A percentile compares a stretch with the other conserved stretches of the same genome.
Conservation (phyloP, 305 asterid species). For the Rubia peregrina region DNA sequence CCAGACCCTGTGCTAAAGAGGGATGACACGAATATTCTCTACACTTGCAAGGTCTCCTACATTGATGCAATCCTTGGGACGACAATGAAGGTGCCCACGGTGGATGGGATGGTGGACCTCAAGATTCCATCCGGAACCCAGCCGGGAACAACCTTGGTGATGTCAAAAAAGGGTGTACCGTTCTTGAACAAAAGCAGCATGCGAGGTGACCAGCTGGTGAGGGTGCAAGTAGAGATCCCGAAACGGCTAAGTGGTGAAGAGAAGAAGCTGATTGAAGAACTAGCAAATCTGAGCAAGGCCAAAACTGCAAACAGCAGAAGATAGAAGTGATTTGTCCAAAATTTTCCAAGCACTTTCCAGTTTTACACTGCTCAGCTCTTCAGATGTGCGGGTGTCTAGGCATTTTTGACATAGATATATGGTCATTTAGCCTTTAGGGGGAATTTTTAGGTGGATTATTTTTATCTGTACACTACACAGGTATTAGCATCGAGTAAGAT, state of each 20-base stretch:
- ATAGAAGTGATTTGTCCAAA: not conserved
- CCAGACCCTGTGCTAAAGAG: conserved; percentile 68
- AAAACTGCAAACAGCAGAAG: conserved; percentile 55
- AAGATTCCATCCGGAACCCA: conserved; percentile 89
- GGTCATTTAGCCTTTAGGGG: conserved; percentile 8
- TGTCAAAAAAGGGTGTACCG: conserved; percentile 91
- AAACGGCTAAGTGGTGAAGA: conserved; percentile 77
- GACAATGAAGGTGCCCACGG: conserved; percentile 75
- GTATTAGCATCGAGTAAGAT: not conserved
- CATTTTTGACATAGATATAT: conserved; percentile 13
- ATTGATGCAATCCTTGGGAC: conserved; percentile 87
- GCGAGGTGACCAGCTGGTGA: conserved; percentile 97
- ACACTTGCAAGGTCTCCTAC: conserved; percentile 75
- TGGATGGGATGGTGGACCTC: conserved; percentile 82
- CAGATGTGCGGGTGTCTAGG: conserved; percentile 16
- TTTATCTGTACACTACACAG: conserved; percentile 10
- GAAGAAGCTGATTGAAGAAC: conserved; percentile 87
- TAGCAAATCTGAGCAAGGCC: conserved; percentile 62
- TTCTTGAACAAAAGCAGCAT: conserved; percentile 49
- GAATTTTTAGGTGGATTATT: conserved; percentile 16
- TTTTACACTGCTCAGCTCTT: not conserved
- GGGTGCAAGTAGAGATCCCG: conserved; percentile 92
- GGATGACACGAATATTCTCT: conserved; percentile 74
- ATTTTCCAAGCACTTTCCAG: not conserved
- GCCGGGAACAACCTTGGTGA: conserved; percentile 86